Percentiles rank a stretch among this genome's conserved stretches.
Conservation (phyloP, 2,329 filamentous ascomycete genomes). For the Huntiella decipiens region DNA sequence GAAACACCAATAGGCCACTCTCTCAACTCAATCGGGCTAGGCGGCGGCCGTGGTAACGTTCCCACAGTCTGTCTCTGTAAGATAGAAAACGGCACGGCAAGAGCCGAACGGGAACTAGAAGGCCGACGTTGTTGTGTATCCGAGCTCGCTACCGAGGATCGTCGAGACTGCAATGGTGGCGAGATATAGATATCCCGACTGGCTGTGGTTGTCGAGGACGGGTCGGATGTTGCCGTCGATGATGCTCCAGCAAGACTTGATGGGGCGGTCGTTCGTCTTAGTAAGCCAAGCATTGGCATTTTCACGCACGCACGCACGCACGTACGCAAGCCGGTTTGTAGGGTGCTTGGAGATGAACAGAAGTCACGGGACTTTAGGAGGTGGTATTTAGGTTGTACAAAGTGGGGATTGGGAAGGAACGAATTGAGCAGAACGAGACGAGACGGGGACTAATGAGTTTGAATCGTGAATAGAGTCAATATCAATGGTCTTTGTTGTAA, state of each 20-base stretch:
- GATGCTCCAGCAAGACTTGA: not conserved
- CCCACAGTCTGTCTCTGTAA: not conserved
- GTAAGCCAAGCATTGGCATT: slow-evolving; percentile 4
- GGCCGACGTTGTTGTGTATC: not conserved
- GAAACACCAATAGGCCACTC: not conserved
- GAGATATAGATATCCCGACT: not conserved
- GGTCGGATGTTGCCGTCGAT: not conserved
- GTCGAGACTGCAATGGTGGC: not conserved
- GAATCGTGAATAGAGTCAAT: not conserved
- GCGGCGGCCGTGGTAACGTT: not conserved
- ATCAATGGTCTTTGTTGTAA: not conserved
- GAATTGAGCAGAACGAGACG: not conserved
- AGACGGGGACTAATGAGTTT: not conserved
- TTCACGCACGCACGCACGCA: not conserved
- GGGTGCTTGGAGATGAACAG: not conserved
- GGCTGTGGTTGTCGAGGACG: not conserved
- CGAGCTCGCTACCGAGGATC: not conserved
- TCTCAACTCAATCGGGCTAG: slow-evolving; percentile 3
- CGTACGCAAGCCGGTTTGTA: not conserved
- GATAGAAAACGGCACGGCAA: not conserved
- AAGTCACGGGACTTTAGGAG: not conserved
- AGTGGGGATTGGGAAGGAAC: not conserved
- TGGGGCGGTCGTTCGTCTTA: slow-evolving; percentile 2
- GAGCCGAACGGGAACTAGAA: not conserved
- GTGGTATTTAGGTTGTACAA: not conserved